Evolutionary conservation across 208 protist species (phyloP), one percentile per base, ranked within the genome.

Genomic region (Crithidia bombi): DNA sequence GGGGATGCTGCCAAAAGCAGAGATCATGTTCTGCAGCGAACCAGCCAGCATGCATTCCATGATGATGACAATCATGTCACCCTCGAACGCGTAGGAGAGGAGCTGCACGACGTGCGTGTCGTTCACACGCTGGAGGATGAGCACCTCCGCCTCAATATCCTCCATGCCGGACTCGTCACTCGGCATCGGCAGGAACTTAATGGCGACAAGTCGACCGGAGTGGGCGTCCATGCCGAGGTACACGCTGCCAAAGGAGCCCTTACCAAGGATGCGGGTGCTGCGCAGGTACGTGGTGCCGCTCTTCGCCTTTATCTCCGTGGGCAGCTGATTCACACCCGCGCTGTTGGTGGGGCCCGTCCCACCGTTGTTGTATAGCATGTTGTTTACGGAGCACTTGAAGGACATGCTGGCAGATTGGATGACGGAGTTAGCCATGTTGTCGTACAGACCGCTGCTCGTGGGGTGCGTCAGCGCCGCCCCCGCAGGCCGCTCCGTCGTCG

Each of bases 11-110:
- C 73, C 58, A 52, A 97, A 97, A 17, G 79, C 71, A 17, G 62
- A 69, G 32, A 97, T 78, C 69, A 97, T 86, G 61, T 85, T 85
- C 57, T 92, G 78, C 57, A 96, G 59, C 9, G 88, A 94, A 9
- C 92, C 92, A 15, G 87, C 92, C 70, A 93, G 77, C 88, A 96
- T 92, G 73, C 89, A 96, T 66, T 96, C 92, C 92, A 96, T 95
- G n/a, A 94, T 69, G 38, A 96, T 81, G 41, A 96, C 78, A 47
- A 96, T 88, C 28, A 67, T 72, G 65, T 89, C 81, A 21, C 66
- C 77, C 35, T 79, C 70, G 46, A 96, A 89, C 49, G 87, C 86
- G 74, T 93, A 96, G 21, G 85, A 86, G 49, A 94, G 89, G 55
- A 95, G 91, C 73, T 93, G 82, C 49, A 97, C 92, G 0, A 97